Conservation (phyloP, 2,329 filamentous ascomycete genomes). For the Colletotrichum viniferum region DNA sequence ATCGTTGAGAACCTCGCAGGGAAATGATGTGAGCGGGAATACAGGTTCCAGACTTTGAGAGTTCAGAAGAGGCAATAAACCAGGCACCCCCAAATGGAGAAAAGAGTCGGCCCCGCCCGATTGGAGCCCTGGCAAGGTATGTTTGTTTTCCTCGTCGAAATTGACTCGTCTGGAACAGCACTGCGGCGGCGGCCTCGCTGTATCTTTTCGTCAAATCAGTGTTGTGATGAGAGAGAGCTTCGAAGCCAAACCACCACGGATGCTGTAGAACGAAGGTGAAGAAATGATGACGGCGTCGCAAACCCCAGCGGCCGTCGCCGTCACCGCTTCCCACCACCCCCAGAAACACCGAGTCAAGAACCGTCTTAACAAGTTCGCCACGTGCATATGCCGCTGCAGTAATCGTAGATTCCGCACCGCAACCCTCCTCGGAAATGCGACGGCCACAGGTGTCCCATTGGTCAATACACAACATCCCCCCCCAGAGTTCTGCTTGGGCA, state of each 20-base stretch:
- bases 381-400: neutral
- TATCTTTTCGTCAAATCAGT: neutral
- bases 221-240: neutral
- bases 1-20: neutral
- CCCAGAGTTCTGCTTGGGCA: slow-evolving; percentile 14
- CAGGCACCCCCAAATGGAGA: neutral
- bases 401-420: neutral
- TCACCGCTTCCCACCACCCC: neutral
- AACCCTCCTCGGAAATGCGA: neutral
- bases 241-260: neutral
- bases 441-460: neutral
- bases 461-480: neutral
- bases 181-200: neutral
- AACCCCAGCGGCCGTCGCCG: neutral
- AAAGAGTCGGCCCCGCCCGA: neutral
- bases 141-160: neutral
- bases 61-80: neutral
- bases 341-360: neutral
- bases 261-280: neutral
- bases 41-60: neutral
- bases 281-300: neutral
- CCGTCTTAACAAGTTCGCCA: neutral
- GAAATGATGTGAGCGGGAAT: neutral
- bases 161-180: neutral
- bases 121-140: neutral